Base-by-base conservation (phyloP, 2,329 filamentous ascomycete species). In the Aspergillus proliferans region DNA sequence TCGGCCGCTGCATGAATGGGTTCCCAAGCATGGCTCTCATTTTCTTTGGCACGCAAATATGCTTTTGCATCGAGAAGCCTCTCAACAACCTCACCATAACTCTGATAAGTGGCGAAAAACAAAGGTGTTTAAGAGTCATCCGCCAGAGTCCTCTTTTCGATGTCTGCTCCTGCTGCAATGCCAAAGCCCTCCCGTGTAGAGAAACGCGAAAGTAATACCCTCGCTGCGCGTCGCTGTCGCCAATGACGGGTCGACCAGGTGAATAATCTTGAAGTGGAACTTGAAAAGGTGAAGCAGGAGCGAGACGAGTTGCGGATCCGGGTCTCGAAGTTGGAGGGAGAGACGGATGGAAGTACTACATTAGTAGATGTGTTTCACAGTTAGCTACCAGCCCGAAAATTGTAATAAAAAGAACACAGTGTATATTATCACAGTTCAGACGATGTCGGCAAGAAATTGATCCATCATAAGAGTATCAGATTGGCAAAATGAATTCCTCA, bases 121-220 rank as follows among this genome's bases (percentile, higher is more conserved):
- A n/a, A n/a, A n/a, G n/a, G n/a, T n/a, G n/a, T n/a, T n/a, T n/a
- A n/a, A n/a, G n/a, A n/a, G n/a, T n/a, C n/a, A n/a, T n/a, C n/a
- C n/a, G n/a, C n/a, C n/a, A n/a, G n/a, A n/a, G n/a, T n/a, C n/a
- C n/a, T n/a, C n/a, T n/a, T n/a, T n/a, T n/a, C n/a, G n/a, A n/a
- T n/a, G n/a, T n/a, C n/a, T n/a, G n/a, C n/a, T n/a, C n/a, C n/a
- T n/a, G n/a, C n/a, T n/a, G n/a, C n/a, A n/a, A n/a, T n/a, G n/a
- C 10, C 52, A 15, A 54, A 47, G n/a, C 26, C 26, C 14, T 36
- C n/a, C 3, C 58, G 61, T 22, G 56, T 67, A 15, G 58, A 60
- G 47, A 69, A 68, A 45, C 66, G 66, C 21, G 62, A 61, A 45
- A 56, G 66, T 10, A 69, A 69, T 49, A 69, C 66, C 12, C 58